Conservation (phyloP, 2,329 filamentous ascomycete species). For the Cadophora malorum region DNA sequence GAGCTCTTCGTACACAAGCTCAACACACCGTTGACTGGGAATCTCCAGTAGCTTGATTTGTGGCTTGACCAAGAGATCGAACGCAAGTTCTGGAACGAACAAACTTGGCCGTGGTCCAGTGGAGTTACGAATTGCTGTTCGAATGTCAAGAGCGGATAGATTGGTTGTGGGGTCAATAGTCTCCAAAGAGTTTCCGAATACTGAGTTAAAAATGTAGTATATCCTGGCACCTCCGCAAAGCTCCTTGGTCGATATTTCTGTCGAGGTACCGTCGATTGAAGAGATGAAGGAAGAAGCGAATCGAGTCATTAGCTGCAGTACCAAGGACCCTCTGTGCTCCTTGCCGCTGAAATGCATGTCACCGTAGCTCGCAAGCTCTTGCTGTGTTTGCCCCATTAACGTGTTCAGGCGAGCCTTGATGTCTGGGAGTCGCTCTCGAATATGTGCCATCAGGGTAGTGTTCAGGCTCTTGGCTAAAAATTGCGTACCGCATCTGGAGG, state of each 20-base stretch:
- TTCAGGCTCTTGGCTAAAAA: slow-evolving; percentile 95
- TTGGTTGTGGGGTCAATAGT: slow-evolving; percentile 96
- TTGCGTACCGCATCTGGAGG: slow-evolving; percentile 89
- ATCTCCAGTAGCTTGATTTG: slow-evolving; percentile 97
- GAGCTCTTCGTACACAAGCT: slow-evolving; percentile 96
- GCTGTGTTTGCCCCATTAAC: slow-evolving; percentile 98
- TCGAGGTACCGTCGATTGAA: slow-evolving; percentile 97
- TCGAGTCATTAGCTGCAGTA: slow-evolving; percentile 96
- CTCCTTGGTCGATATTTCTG: slow-evolving; percentile 95
- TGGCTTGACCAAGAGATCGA: slow-evolving; percentile 95
- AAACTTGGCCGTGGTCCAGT: slow-evolving; percentile 94
- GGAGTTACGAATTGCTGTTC: slow-evolving; percentile 97
- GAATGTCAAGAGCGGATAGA: slow-evolving; percentile 90
- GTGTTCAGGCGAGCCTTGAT: slow-evolving; percentile 98
- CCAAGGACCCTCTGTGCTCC: slow-evolving; percentile 92
- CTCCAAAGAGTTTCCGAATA: slow-evolving; percentile 92
- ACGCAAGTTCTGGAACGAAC: slow-evolving; percentile 96
- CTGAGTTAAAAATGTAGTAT: slow-evolving; percentile 47
- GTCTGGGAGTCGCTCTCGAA: slow-evolving; percentile 92
- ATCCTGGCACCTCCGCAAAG: slow-evolving; percentile 46
- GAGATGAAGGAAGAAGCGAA: slow-evolving; percentile 98
- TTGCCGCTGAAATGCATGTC: slow-evolving; percentile 98
- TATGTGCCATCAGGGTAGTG: slow-evolving; percentile 93
- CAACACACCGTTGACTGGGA: slow-evolving; percentile 94
- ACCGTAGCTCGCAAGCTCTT: slow-evolving; percentile 96